These are phyloP conservation scores for Chalciporus chontae DNA, from an alignment of 768 basidiomycete genomes.

Conservation along the genomic window DNA sequence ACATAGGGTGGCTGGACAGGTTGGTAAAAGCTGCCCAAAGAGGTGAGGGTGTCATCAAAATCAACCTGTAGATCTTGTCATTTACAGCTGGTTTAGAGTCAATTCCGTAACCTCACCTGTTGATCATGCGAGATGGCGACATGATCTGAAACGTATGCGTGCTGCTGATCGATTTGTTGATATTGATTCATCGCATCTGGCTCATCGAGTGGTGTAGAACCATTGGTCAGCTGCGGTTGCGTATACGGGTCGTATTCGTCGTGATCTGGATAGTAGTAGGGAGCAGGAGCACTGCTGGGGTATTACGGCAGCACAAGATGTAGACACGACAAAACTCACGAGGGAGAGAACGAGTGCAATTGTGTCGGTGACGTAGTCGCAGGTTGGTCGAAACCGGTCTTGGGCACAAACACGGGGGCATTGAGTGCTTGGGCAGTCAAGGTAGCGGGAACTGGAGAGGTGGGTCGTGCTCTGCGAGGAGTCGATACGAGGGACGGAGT, in stretches of 20 bases:
- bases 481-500: slow-evolving; percentile 2
- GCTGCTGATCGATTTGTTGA: slow-evolving; percentile 19
- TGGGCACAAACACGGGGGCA: slow-evolving; percentile 84
- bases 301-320: slow-evolving; percentile 8
- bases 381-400: slow-evolving; percentile 45
- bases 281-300: slow-evolving; percentile 23
- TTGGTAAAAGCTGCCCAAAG: slow-evolving; percentile 37
- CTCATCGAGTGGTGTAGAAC: slow-evolving; percentile 13
- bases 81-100: slow-evolving; percentile 1
- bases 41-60: slow-evolving; percentile 26
- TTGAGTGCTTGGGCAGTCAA: slow-evolving; percentile 68
- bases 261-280: slow-evolving; percentile 25
- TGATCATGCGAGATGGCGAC: slow-evolving; percentile 13
- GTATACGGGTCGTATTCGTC: slow-evolving; percentile 39
- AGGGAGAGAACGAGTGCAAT: slow-evolving; percentile 30
- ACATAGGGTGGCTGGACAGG: slow-evolving; percentile 44
- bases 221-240: slow-evolving; percentile 4
- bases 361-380: slow-evolving; percentile 13
- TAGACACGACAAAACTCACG: slow-evolving; percentile 13
- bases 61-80: slow-evolving; percentile 21
- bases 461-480: slow-evolving; percentile 35
- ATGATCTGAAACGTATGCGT: slow-evolving; percentile 19
- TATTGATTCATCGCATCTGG: slow-evolving; percentile 17
- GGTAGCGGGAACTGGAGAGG: slow-evolving; percentile 41
- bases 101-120: background rate